These are phyloP conservation scores for Plasmodium gaboni DNA, from an alignment of 169 alveolate genomes.

Conservation along the genomic window DNA sequence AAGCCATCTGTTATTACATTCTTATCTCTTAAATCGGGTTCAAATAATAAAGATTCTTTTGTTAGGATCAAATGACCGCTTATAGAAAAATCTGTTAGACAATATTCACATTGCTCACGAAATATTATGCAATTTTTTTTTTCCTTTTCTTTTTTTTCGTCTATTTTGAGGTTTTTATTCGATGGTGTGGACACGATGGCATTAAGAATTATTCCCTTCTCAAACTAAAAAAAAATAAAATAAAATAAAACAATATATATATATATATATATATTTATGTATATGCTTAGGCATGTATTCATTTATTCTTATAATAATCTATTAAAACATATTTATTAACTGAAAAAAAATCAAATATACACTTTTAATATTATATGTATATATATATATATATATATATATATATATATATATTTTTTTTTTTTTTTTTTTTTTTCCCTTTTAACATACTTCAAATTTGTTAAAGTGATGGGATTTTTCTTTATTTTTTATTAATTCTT, in stretches of 20 bases:
- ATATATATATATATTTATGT: neutral
- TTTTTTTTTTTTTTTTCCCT: neutral
- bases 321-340: too few relatives aligned
- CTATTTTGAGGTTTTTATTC: constrained; percentile 28
- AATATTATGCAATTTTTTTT: constrained; percentile 79
- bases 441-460: constrained; percentile 64
- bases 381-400: neutral
- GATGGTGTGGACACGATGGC: constrained; percentile 49
- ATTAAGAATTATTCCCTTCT: constrained; percentile 66
- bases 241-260: constrained; percentile 19
- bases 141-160: constrained; percentile 40
- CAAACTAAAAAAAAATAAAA: constrained; percentile 52
- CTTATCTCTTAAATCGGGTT: constrained; percentile 86
- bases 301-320: neutral
- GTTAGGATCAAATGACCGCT: constrained; percentile 84
- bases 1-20: constrained; percentile 82
- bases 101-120: constrained; percentile 84
- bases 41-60: constrained; percentile 83
- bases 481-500: constrained; percentile 22
- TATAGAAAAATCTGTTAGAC: constrained; percentile 79
- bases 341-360: too few relatives aligned
- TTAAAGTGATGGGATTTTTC: constrained; percentile 30
- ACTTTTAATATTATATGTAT: too few relatives aligned
- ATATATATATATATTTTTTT: too few relatives aligned
- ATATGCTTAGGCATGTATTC: neutral